Conservation (phyloP, 2,329 filamentous ascomycete species). For the Exophiala lecanii-corni region DNA sequence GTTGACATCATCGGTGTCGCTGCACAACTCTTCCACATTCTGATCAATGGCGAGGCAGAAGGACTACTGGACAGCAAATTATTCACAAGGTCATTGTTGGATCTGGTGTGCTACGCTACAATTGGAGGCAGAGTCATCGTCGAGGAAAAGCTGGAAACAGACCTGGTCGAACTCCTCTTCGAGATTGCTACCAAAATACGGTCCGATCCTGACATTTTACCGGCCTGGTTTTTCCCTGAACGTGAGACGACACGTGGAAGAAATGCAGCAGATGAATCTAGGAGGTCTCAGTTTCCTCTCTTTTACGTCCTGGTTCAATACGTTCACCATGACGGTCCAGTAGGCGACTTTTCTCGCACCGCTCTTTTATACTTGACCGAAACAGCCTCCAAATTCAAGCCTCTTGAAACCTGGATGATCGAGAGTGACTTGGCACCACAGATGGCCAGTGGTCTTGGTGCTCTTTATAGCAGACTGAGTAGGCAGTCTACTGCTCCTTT, state of each 20-base stretch:
- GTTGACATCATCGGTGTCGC: constrained; percentile 81
- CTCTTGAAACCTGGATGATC: constrained; percentile 91
- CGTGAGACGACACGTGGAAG: constrained; percentile 36
- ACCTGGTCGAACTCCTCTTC: constrained; percentile 89
- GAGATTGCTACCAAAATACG: constrained; percentile 96
- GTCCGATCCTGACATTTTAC: constrained; percentile 77
- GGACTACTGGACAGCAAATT: constrained; percentile 81
- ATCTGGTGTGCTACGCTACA: constrained; percentile 63
- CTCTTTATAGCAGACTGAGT: constrained; percentile 64
- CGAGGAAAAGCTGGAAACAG: constrained; percentile 74
- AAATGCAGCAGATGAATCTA: constrained; percentile 65
- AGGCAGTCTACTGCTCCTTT: constrained; percentile 72
- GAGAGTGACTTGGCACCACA: constrained; percentile 93
- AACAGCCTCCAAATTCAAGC: constrained; percentile 74
- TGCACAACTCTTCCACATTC: constrained; percentile 79
- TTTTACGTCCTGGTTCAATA: constrained; percentile 96
- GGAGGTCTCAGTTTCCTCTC: constrained; percentile 88
- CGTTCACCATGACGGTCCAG: constrained; percentile 89
- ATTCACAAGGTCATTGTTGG: constrained; percentile 84
- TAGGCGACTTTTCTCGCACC: constrained; percentile 92
- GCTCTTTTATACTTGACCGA: constrained; percentile 95
- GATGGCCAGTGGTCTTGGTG: constrained; percentile 93
- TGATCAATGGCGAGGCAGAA: constrained; percentile 95
- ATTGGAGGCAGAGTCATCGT: constrained; percentile 62
- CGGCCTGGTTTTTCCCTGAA: constrained; percentile 80